Percentiles rank a stretch among this genome's conserved stretches.
phyloP scores from a whole-genome alignment of 1,284 basidiomycete species.

The Somion occarium region DNA sequence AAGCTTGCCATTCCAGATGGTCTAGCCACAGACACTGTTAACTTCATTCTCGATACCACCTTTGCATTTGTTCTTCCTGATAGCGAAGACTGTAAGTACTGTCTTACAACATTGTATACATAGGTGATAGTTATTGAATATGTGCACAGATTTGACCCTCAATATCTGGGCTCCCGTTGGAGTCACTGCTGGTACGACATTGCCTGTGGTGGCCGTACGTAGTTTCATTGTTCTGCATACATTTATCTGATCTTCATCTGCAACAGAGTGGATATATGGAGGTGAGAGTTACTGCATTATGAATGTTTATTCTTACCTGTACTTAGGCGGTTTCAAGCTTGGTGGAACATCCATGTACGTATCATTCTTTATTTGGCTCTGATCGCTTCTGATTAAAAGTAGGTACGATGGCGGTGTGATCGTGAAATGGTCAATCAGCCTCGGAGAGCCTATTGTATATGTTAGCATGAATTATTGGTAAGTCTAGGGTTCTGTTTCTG shows the following conservation, averaged over 20 bases:
- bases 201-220: slow-evolving; percentile 51
- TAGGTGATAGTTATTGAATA: too few species aligned
- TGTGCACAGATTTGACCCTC: slow-evolving; percentile 49
- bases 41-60: slow-evolving; percentile 34
- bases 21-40: slow-evolving; percentile 28
- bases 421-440: slow-evolving; percentile 30
- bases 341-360: slow-evolving; percentile 14
- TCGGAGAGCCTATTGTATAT: slow-evolving; percentile 30
- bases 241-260: background rate
- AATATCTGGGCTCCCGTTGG: slow-evolving; percentile 47
- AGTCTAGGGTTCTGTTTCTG: background rate
- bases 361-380: slow-evolving; percentile 2
- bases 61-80: slow-evolving; percentile 28
- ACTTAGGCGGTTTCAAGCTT: slow-evolving; percentile 27
- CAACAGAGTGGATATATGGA: slow-evolving; percentile 49
- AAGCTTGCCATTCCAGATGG: slow-evolving; percentile 26
- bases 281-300: slow-evolving; percentile 37
- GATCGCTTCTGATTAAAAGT: background rate
- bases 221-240: slow-evolving; percentile 6
- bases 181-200: slow-evolving; percentile 31
- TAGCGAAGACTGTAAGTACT: slow-evolving; percentile 43
- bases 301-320: slow-evolving; percentile 12
- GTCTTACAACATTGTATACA: too few species aligned
- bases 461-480: slow-evolving; percentile 32
- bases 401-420: slow-evolving; percentile 26